These are phyloP conservation scores for Rhizopus microsporus DNA, from an alignment of 371 early-diverging fungal genomes.

Conservation along the genomic window DNA sequence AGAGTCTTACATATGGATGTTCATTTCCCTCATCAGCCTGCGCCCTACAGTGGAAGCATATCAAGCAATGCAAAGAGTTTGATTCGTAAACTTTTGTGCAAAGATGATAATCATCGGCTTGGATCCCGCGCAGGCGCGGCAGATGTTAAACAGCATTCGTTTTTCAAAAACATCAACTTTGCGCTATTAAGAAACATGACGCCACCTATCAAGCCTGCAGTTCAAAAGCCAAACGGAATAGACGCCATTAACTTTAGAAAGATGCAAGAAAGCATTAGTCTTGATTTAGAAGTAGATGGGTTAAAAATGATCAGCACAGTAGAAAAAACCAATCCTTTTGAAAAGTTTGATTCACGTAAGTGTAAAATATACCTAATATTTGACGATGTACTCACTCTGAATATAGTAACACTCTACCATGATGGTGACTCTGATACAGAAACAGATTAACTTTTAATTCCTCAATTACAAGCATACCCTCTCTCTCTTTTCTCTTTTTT, in stretches of 20 bases:
- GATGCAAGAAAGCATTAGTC: slow-evolving; percentile 63
- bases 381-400: slow-evolving; percentile 8
- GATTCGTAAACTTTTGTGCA: slow-evolving; percentile 81
- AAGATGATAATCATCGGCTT: slow-evolving; percentile 84
- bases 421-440: slow-evolving; percentile 65
- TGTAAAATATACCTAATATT: slow-evolving; percentile 6
- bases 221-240: slow-evolving; percentile 55
- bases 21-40: slow-evolving; percentile 67
- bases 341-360: slow-evolving; percentile 71
- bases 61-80: slow-evolving; percentile 69
- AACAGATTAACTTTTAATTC: background rate
- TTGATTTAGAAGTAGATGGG: slow-evolving; percentile 62
- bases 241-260: slow-evolving; percentile 74
- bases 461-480: too few relatives aligned
- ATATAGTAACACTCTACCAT: slow-evolving; percentile 65
- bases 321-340: slow-evolving; percentile 58
- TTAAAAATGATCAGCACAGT: slow-evolving; percentile 20
- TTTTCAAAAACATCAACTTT: slow-evolving; percentile 93
- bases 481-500: too few relatives aligned
- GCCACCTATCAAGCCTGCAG: slow-evolving; percentile 89
- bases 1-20: slow-evolving; percentile 81
- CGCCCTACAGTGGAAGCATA: slow-evolving; percentile 28
- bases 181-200: slow-evolving; percentile 82
- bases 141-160: slow-evolving; percentile 92
- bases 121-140: slow-evolving; percentile 91